Base-by-base conservation (phyloP, 2,329 filamentous ascomycete genomes). In the Dactylonectria macrodidyma region DNA sequence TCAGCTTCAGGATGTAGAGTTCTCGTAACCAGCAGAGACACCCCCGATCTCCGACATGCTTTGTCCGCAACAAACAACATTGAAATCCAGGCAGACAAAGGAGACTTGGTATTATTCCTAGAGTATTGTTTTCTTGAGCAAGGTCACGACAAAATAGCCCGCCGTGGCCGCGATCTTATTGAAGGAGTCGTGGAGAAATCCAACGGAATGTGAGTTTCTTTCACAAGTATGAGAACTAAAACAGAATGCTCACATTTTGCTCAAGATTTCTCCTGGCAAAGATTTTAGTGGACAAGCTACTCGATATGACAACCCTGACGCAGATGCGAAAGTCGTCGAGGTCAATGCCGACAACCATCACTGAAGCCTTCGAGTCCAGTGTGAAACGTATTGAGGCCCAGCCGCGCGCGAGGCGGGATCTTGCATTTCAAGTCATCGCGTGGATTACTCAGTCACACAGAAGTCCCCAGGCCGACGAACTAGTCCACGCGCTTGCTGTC, bases 21-120 rank as follows among this genome's bases (percentile, higher is more conserved):
- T 9, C 36, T 62, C 9, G 50, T 62, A 16, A 62, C 59, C 2
- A 55, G 48, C n/a, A 48, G 59, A 22, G 59, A 55, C 59, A 62
- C n/a, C n/a, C n/a, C n/a, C n/a, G n/a, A n/a, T n/a, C n/a, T n/a
- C n/a, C n/a, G n/a, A n/a, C n/a, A n/a, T n/a, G n/a, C 36, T 34
- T 47, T 62, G 22, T 62, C 34, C 3, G 22, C 48, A 54, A 30
- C 48, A 16, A 55, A 24, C 36, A 24, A 33, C 9, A 22, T 62
- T 11, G 22, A 59, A 19, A 22, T 50, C 41, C 19, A 30, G 16
- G 57, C 57, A n/a, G 33, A 12, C 2, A 10, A 19, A n/a, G 46
- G 26, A 12, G 57, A 51, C 9, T 7, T 59, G 7, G 24, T 33
- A 3, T 33, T 59, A 24, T 59, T 59, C 8, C 5, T 59, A 16